A percentile compares a stretch with the other conserved stretches of the same genome.
These are phyloP conservation scores for Crataegus laevigata DNA, from an alignment of 306 rosid genomes.

Conservation along the genomic window DNA sequence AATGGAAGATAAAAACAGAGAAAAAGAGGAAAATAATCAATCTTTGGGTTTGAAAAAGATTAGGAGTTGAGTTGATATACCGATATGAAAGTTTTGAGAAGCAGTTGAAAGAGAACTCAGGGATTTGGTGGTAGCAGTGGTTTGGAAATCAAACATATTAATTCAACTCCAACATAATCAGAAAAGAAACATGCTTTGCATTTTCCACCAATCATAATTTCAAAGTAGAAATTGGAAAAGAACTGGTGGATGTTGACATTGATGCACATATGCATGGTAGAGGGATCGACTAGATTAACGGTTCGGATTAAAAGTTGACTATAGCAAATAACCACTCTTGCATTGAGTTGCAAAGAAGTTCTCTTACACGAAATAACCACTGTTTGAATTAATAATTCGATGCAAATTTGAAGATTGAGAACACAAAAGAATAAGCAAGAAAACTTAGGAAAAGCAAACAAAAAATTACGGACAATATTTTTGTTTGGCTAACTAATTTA, in stretches of 20 bases:
- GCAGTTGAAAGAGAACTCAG: too few relatives aligned
- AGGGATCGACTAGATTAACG: neutral
- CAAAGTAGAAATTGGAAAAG: too few relatives aligned
- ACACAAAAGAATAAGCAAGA: neutral
- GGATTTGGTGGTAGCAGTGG: too few relatives aligned
- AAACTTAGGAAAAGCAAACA: neutral
- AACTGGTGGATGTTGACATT: neutral
- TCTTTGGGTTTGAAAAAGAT: too few relatives aligned
- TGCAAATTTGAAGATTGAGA: neutral
- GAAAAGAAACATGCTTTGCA: neutral
- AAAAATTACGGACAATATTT: neutral
- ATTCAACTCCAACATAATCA: too few relatives aligned
- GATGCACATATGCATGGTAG: neutral
- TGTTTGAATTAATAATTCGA: neutral
- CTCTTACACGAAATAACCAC: neutral
- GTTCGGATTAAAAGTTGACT: neutral
- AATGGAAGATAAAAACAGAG: too few relatives aligned
- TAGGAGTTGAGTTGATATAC: too few relatives aligned
- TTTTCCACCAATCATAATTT: neutral
- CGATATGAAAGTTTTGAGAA: too few relatives aligned
- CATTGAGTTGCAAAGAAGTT: neutral
- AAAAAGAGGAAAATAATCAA: too few relatives aligned
- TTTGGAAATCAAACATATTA: too few relatives aligned
- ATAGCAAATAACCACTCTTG: neutral
- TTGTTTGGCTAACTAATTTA: neutral